Conservation (phyloP, 345 rosid species). For the Melaleuca alternifolia region DNA sequence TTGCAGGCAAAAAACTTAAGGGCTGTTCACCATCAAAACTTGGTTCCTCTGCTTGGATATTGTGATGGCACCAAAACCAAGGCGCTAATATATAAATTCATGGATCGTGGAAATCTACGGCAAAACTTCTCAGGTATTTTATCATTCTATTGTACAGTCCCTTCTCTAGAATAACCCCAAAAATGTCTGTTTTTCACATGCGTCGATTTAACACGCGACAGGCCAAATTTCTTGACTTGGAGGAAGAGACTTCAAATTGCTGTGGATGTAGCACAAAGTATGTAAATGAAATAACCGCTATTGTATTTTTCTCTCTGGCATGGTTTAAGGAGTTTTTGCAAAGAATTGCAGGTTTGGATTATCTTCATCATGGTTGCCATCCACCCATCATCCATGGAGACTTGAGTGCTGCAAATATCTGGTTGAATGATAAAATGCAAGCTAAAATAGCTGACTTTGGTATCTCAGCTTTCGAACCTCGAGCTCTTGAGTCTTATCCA, state of each 20-base stretch:
- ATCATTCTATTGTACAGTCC: not conserved
- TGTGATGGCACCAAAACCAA: not conserved
- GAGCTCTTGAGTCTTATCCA: constrained; percentile 20
- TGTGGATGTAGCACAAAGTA: constrained; percentile 9
- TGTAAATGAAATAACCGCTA: not conserved
- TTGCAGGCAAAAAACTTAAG: not conserved
- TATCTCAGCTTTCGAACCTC: constrained; percentile 23
- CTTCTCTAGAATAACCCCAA: not conserved
- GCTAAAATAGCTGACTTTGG: constrained; percentile 50
- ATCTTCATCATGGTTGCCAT: not conserved
- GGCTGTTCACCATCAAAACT: not conserved
- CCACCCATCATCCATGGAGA: constrained; percentile 7
- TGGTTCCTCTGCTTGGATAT: not conserved
- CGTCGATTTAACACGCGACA: not conserved
- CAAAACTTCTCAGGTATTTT: not conserved
- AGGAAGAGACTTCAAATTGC: constrained; percentile 3
- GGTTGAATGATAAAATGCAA: constrained; percentile 29
- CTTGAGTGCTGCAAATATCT: constrained; percentile 37
- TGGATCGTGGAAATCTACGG: not conserved
- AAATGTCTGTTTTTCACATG: not conserved
- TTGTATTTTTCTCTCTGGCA: not conserved
- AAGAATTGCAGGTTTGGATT: not conserved
- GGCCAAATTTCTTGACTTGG: not conserved
- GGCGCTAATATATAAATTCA: not conserved
- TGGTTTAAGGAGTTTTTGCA: not conserved